Evolutionary conservation across 176 grass and related monocot genomes (phyloP).

Genomic region (Ampelocalamus luodianensis): DNA sequence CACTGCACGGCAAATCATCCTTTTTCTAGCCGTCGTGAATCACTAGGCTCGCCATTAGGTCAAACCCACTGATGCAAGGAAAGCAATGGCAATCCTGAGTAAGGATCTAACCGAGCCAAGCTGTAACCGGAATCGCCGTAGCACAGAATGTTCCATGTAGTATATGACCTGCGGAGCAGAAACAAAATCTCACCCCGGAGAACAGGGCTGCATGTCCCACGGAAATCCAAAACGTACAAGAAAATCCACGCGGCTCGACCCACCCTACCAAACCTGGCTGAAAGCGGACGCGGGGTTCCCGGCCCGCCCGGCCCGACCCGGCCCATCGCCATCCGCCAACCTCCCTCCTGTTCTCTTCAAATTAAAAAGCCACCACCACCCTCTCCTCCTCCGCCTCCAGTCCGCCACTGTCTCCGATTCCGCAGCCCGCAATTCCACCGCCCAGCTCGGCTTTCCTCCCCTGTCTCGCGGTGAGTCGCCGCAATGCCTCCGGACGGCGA

Average conservation of each 20-base stretch:
- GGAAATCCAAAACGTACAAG: not conserved
- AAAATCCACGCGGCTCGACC: not conserved
- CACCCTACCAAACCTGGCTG: no score
- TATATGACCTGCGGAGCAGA: no score
- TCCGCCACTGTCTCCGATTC: not conserved
- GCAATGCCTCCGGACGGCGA: constrained; percentile 41
- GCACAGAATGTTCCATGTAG: no score
- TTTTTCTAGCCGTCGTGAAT: not conserved
- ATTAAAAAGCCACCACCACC: constrained; percentile 44
- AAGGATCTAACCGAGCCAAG: not conserved
- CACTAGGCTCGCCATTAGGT: not conserved
- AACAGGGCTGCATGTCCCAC: constrained; percentile 53
- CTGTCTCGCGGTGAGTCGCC: not conserved
- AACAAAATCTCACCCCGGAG: not conserved
- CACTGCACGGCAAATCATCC: not conserved
- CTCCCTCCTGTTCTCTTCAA: constrained; percentile 51
- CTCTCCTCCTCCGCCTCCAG: not conserved
- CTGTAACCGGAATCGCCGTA: not conserved
- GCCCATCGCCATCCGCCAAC: not conserved
- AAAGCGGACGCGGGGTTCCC: constrained; percentile 48
- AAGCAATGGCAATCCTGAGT: not conserved
- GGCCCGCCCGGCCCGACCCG: constrained; percentile 54
- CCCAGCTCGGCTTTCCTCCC: not conserved
- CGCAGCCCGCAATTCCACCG: not conserved
- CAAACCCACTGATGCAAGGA: not conserved